Evolutionary conservation across 2,329 filamentous ascomycete genomes (phyloP).

Genomic region (Aspergillus arachidicola): DNA sequence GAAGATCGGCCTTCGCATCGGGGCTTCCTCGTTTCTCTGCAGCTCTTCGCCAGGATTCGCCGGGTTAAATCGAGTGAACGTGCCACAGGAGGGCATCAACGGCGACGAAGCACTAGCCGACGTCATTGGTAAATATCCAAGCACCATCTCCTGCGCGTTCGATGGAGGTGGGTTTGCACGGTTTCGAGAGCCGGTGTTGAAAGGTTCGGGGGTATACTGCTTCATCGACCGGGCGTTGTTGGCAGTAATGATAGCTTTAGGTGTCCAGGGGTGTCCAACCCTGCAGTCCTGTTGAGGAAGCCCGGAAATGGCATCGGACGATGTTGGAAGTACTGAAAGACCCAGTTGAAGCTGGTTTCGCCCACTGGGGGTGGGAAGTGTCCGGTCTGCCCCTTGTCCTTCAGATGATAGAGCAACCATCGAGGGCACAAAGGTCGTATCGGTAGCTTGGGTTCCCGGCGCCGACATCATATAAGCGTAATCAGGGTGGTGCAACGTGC

Average conservation of each 20-base stretch:
- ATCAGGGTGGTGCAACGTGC: conserved; percentile 24
- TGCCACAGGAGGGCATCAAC: conserved; percentile 13
- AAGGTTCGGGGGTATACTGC: conserved; percentile 23
- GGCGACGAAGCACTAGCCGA: conserved; percentile 21
- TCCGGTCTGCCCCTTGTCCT: conserved; percentile 34
- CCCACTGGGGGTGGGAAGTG: conserved; percentile 38
- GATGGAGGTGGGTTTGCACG: conserved; percentile 24
- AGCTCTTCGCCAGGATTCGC: conserved; percentile 25
- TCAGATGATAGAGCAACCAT: conserved; percentile 27
- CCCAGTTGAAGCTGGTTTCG: conserved; percentile 25
- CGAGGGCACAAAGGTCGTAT: conserved; percentile 18
- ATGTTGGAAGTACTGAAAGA: conserved; percentile 14
- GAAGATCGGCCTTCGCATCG: conserved; percentile 22
- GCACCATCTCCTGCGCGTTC: conserved; percentile 31
- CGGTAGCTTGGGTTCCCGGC: conserved; percentile 28
- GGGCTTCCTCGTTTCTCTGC: conserved; percentile 15
- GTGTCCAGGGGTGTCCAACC: conserved; percentile 16
- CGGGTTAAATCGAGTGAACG: conserved; percentile 20
- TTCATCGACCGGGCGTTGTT: conserved; percentile 23
- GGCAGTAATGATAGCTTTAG: conserved; percentile 14
- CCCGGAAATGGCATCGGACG: conserved; percentile 21
- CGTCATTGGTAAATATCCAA: conserved; percentile 32
- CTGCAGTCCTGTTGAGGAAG: conserved; percentile 26
- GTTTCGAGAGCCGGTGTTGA: conserved; percentile 21
- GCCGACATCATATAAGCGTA: conserved; percentile 37